A percentile compares a stretch with the other conserved stretches of the same genome.
phyloP scores from a whole-genome alignment of 139 green algal genomes.

The Gonium pectorale region DNA sequence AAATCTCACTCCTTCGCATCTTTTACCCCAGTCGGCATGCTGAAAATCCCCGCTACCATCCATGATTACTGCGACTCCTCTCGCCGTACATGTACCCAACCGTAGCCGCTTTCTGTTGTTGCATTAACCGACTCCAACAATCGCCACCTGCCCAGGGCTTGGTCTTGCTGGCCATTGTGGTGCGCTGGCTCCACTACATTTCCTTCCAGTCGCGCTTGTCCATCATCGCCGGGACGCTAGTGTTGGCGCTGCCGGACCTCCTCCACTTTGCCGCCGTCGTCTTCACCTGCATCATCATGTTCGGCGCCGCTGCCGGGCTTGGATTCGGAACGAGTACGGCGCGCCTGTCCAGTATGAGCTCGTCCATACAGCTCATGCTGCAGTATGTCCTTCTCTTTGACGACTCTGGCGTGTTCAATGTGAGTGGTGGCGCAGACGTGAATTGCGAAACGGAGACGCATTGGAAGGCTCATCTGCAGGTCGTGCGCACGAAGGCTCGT shows the following conservation, averaged over 20 bases:
- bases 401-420: background rate
- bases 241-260: conserved; percentile 38
- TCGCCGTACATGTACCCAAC: too few relatives aligned
- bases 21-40: too few relatives aligned
- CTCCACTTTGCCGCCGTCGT: conserved; percentile 40
- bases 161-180: conserved; percentile 48
- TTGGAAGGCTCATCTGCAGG: too few relatives aligned
- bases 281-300: conserved; percentile 26
- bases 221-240: conserved; percentile 36
- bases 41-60: too few relatives aligned
- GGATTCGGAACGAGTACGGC: conserved; percentile 23
- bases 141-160: conserved; percentile 6
- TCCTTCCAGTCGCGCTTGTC: conserved; percentile 54
- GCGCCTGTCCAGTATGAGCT: background rate
- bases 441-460: too few relatives aligned
- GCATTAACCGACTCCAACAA: too few relatives aligned
- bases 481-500: too few relatives aligned
- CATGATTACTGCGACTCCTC: too few relatives aligned
- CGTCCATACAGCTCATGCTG: background rate
- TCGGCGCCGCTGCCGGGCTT: background rate
- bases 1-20: too few relatives aligned
- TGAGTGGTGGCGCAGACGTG: too few relatives aligned
- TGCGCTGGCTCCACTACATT: conserved; percentile 51
- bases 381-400: conserved; percentile 27
- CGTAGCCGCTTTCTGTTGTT: too few relatives aligned